Percentiles rank a stretch among this genome's conserved stretches.
These are phyloP conservation scores for Botryotinia globosa DNA, from an alignment of 2,329 filamentous ascomycete genomes.

Conservation along the genomic window DNA sequence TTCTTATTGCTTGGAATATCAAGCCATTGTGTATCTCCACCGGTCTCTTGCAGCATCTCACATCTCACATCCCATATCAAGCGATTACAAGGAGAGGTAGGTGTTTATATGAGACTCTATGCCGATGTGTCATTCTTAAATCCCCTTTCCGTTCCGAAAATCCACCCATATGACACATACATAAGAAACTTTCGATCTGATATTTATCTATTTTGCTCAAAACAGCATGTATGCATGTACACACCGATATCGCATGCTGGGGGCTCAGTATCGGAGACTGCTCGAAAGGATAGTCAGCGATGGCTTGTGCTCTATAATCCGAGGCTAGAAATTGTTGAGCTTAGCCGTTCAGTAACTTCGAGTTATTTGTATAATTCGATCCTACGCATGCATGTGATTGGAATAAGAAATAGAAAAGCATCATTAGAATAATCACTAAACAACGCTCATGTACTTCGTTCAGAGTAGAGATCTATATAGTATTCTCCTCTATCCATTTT, in stretches of 20 bases:
- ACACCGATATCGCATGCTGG: background rate
- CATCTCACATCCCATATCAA: background rate
- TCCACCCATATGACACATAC: background rate
- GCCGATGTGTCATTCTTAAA: background rate
- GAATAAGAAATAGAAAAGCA: background rate
- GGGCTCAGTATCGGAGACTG: background rate
- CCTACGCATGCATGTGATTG: background rate
- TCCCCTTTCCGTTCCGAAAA: no score
- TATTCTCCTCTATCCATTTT: slow-evolving; percentile 9
- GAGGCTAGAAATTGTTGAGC: background rate
- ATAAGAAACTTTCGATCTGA: background rate
- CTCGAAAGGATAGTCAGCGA: background rate
- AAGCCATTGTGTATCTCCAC: background rate
- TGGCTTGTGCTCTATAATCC: background rate
- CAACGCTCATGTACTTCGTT: background rate
- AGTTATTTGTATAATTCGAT: background rate
- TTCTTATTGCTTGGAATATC: background rate
- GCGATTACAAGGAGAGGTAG: background rate
- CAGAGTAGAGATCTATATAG: slow-evolving; percentile 17
- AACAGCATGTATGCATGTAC: background rate
- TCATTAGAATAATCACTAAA: background rate
- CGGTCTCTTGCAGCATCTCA: background rate
- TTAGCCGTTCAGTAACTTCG: background rate
- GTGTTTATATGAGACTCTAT: background rate
- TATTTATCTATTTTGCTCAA: background rate